Conservation (phyloP, 2,329 filamentous ascomycete genomes). For the Neoascochyta sp. region DNA sequence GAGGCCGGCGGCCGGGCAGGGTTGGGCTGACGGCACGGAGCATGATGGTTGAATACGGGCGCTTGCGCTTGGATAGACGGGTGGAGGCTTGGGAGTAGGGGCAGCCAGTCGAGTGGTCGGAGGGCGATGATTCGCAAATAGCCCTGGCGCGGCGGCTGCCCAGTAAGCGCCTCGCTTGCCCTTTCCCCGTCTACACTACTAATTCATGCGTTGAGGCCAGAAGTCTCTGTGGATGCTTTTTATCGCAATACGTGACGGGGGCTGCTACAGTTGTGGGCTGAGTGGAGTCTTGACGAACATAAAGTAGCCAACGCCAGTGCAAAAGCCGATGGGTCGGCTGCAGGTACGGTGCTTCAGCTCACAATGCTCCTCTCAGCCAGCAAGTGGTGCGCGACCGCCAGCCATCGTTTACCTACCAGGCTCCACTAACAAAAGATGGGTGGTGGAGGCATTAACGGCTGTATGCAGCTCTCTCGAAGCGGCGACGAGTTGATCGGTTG, state of each 20-base stretch:
- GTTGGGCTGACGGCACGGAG: conserved; percentile 27
- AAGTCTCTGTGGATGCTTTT: too few relatives aligned
- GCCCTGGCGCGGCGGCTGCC: conserved; percentile 26
- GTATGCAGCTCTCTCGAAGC: conserved; percentile 26
- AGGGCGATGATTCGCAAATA: conserved; percentile 36
- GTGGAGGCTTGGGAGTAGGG: conserved; percentile 29
- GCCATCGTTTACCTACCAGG: conserved; percentile 12
- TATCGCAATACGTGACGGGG: too few relatives aligned
- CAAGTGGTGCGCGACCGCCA: conserved; percentile 13
- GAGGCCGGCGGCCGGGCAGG: conserved; percentile 22
- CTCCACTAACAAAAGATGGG: too few relatives aligned
- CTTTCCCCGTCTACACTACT: too few relatives aligned
- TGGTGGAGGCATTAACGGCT: too few relatives aligned
- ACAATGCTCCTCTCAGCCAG: conserved; percentile 10
- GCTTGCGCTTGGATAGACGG: conserved; percentile 36
- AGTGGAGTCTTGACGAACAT: too few relatives aligned
- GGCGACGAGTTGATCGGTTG: conserved; percentile 16
- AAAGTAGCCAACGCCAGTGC: too few relatives aligned
- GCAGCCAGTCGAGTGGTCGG: conserved; percentile 30
- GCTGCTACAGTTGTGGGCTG: too few relatives aligned
- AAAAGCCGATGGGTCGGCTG: conserved; percentile 18
- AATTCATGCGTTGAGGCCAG: too few relatives aligned
- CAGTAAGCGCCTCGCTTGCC: conserved; percentile 25
- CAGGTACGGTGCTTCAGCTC: conserved; percentile 17
- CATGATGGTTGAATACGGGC: conserved; percentile 31